Conservation (phyloP, 2,329 filamentous ascomycete species). For the Juglanconis juglandina region DNA sequence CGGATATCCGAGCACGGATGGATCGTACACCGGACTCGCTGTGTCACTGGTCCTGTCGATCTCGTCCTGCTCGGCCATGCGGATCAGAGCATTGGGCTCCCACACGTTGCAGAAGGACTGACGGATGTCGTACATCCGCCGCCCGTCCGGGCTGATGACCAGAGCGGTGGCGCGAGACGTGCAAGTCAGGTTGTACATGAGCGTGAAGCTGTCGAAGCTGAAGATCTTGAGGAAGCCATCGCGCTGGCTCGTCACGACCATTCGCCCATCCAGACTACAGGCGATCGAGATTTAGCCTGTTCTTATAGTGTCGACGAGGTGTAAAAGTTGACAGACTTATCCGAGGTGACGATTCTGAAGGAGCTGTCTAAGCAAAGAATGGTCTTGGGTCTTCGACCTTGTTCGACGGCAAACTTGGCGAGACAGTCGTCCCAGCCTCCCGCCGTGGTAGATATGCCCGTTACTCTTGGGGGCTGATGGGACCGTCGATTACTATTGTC, state of each 20-base stretch:
- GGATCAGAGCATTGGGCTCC: constrained; percentile 22
- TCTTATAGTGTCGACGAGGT: constrained; percentile 22
- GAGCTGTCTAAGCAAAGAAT: constrained; percentile 14
- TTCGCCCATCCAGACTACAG: neutral
- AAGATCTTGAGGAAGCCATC: neutral
- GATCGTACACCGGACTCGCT: neutral
- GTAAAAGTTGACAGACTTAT: constrained; percentile 21
- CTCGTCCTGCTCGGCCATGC: neutral
- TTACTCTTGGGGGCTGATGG: constrained; percentile 16
- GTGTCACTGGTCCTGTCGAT: neutral
- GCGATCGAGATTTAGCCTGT: constrained; percentile 13
- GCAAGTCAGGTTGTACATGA: constrained; percentile 25
- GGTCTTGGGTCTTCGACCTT: constrained; percentile 10
- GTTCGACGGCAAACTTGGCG: constrained; percentile 20
- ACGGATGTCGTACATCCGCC: constrained; percentile 22
- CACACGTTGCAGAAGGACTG: constrained; percentile 23
- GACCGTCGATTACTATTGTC: constrained; percentile 27
- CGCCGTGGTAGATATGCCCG: constrained; percentile 10
- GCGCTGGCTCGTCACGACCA: neutral
- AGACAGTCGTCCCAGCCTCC: constrained; percentile 27
- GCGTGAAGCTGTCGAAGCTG: constrained; percentile 12
- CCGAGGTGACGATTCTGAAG: constrained; percentile 16
- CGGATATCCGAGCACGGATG: neutral
- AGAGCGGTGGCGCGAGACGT: constrained; percentile 8
- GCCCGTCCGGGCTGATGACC: constrained; percentile 21